Evolutionary conservation across 1,284 basidiomycete species (phyloP), one percentile per base, ranked within the genome.

Genomic region (Ceratobasidium sp.): DNA sequence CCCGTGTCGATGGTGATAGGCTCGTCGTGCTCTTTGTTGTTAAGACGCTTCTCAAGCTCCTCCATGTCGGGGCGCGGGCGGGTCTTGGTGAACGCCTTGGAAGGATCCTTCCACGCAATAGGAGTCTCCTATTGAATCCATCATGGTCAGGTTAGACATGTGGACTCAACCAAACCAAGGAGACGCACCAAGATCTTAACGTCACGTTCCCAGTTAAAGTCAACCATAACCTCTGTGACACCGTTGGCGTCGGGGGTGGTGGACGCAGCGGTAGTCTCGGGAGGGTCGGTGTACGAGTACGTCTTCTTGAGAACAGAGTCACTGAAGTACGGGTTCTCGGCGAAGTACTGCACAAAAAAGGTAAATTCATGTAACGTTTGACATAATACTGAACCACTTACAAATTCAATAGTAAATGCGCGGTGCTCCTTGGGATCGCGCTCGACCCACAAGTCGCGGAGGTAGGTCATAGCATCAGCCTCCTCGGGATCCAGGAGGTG

Each of bases 81-180:
- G 73, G 90, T 77, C 81, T 93, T 93, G 41, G 88, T 89, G 78
- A 95, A 81, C 58, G 90, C 90, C 76, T 92, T 90, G 55, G 88
- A 84, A 54, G 89, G 84, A 76, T 91, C 88, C 81, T 95, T 96
- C 94, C 94, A 96, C 79, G 89, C 81, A 76, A 96, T 92, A 82
- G 87, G 87, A 70, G 76, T 85, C 57, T 85, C 82, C 90, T 92
- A 38, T 64, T 54, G 55, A 67, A 30, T n/a, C 5, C 23, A 44
- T 13, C 16, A 43, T 5, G 35, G 28, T 8, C 26, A 43, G 23
- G n/a, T n/a, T 57, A 57, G 74, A 54, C 38, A 30, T 52, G 18
- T 32, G 7, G 38, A 18, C 43, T 46, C 23, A 14, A 61, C 11
- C 30, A 9, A 41, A 49, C 50, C 57, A 46, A 59, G 55, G 46